Percentiles rank a stretch among this genome's conserved stretches.
Conservation (phyloP, 176 grass and related monocot species). For the Calamus simplicifolius region DNA sequence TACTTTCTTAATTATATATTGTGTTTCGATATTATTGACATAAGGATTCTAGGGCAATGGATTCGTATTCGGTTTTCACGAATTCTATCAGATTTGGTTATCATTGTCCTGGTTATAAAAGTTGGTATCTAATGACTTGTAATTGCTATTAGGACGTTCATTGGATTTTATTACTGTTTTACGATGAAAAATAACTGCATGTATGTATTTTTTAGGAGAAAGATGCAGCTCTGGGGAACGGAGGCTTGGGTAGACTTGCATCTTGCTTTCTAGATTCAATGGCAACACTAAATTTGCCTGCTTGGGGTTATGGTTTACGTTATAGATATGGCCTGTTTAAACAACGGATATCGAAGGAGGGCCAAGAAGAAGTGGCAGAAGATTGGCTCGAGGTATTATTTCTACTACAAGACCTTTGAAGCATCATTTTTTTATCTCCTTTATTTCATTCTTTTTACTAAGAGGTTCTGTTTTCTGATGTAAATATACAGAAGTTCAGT, state of each 20-base stretch:
- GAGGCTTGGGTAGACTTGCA: constrained; percentile 95
- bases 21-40: too few relatives aligned
- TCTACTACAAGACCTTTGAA: constrained; percentile 1
- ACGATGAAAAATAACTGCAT: background rate
- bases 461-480: constrained; percentile 15
- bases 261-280: constrained; percentile 99
- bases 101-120: too few relatives aligned
- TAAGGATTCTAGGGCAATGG: too few relatives aligned
- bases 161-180: constrained; percentile 6
- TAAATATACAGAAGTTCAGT: constrained; percentile 72
- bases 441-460: constrained; percentile 1
- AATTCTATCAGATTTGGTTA: too few relatives aligned
- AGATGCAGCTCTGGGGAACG: constrained; percentile 90
- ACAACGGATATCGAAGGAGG: constrained; percentile 60
- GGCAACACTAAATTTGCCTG: constrained; percentile 89
- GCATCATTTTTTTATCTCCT: constrained; percentile 3
- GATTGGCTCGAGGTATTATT: constrained; percentile 89
- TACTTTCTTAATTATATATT: too few relatives aligned
- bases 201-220: constrained; percentile 44
- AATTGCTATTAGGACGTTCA: too few relatives aligned
- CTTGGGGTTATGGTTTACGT: constrained; percentile 96
- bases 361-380: constrained; percentile 90
- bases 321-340: constrained; percentile 96
- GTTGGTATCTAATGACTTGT: too few relatives aligned
- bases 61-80: too few relatives aligned